Percentiles rank a stretch among this genome's conserved stretches.
These are phyloP conservation scores for Xylariaceae sp. DNA, from an alignment of 2,329 filamentous ascomycete species.

Conservation along the genomic window DNA sequence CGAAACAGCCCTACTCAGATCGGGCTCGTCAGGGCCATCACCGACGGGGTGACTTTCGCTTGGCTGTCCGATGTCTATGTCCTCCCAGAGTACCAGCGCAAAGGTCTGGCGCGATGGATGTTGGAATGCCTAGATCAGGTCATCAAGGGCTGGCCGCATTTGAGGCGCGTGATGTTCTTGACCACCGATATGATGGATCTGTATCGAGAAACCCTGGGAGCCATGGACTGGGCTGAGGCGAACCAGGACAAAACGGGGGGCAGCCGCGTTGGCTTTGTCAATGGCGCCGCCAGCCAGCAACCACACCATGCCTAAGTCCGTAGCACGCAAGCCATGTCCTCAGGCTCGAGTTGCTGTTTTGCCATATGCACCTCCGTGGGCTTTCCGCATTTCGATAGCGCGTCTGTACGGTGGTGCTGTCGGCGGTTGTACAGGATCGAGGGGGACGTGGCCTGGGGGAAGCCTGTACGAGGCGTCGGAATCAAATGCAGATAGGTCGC, in stretches of 20 bases:
- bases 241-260: conserved; percentile 33
- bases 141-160: conserved; percentile 35
- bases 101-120: conserved; percentile 48
- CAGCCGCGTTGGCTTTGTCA: conserved; percentile 19
- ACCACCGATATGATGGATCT: conserved; percentile 32
- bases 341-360: conserved; percentile 47
- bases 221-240: conserved; percentile 35
- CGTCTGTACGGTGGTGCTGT: conserved; percentile 93
- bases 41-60: conserved; percentile 60
- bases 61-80: conserved; percentile 57
- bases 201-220: conserved; percentile 41
- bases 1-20: conserved; percentile 27
- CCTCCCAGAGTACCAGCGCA: conserved; percentile 37
- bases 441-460: conserved; percentile 74
- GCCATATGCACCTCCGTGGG: conserved; percentile 68
- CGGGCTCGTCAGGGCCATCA: conserved; percentile 57
- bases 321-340: conserved; percentile 1
- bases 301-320: conserved; percentile 3
- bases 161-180: conserved; percentile 53
- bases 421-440: conserved; percentile 90
- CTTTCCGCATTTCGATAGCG: conserved; percentile 75
- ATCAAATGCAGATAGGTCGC: conserved; percentile 89
- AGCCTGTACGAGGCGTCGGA: conserved; percentile 90
- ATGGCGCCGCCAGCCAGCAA: conserved; percentile 16
- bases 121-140: conserved; percentile 42